Conservation (phyloP, 768 basidiomycete genomes). For the Crassisporium funariophilum region DNA sequence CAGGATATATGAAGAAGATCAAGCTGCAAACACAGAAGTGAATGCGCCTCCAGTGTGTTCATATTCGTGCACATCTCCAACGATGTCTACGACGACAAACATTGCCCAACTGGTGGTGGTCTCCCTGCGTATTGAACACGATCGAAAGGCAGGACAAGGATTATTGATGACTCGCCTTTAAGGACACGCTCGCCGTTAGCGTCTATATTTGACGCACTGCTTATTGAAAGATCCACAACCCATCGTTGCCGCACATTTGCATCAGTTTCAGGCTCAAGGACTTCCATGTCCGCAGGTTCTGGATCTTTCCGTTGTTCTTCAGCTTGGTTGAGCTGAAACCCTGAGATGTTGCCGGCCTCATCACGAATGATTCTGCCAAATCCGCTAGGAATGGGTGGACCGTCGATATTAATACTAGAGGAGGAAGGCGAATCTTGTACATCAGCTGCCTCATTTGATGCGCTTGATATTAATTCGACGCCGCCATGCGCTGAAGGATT, state of each 20-base stretch:
- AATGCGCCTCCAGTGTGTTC: no score
- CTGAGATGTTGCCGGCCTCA: conserved; percentile 70
- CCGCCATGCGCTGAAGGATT: conserved; percentile 74
- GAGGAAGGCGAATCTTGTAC: conserved; percentile 10
- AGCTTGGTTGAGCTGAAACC: conserved; percentile 65
- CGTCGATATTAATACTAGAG: conserved; percentile 16
- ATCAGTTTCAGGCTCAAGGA: conserved; percentile 24
- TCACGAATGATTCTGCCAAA: conserved; percentile 85
- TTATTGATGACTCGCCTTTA: conserved; percentile 26
- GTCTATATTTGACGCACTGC: conserved; percentile 20
- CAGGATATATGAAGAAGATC: conserved; percentile 9
- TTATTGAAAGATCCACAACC: conserved; percentile 38
- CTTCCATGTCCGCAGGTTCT: conserved; percentile 28
- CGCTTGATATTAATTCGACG: conserved; percentile 45
- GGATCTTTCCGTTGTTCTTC: conserved; percentile 37
- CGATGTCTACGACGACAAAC: no score
- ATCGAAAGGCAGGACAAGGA: not conserved
- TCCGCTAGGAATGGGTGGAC: conserved; percentile 51
- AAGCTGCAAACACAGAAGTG: no score
- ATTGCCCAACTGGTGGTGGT: no score
- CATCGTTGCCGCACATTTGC: conserved; percentile 34
- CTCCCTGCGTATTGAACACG: not conserved
- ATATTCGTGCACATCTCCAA: not conserved
- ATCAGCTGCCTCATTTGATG: conserved; percentile 14
- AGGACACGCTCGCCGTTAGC: conserved; percentile 17